Conservation (phyloP, 352 stramenopile species). For the Pythium insidiosum region DNA sequence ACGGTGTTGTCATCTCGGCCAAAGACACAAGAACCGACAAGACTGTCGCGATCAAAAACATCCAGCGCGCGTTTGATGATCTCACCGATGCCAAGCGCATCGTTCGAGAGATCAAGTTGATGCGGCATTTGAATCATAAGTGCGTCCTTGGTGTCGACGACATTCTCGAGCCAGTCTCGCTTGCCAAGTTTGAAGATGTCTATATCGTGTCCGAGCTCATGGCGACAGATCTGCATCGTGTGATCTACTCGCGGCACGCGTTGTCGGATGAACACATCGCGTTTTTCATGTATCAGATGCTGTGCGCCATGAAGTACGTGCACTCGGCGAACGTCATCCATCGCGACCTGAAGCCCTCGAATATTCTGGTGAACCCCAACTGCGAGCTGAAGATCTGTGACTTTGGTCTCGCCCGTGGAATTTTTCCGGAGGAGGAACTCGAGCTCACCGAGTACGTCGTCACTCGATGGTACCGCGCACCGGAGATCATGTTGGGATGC, state of each 20-base stretch:
- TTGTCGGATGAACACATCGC: conserved; percentile 82
- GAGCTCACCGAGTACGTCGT: conserved; percentile 81
- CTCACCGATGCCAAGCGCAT: conserved; percentile 99
- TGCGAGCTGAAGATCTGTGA: conserved; percentile 89
- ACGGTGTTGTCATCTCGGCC: conserved; percentile 86
- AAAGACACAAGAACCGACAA: conserved; percentile 32
- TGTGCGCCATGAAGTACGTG: conserved; percentile 90
- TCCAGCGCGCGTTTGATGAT: conserved; percentile 92
- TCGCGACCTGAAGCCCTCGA: conserved; percentile 96
- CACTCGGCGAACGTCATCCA: conserved; percentile 93
- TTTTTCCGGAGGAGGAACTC: conserved; percentile 68
- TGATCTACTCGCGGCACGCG: conserved; percentile 86
- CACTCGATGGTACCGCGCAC: conserved; percentile 60
- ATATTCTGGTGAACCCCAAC: conserved; percentile 94
- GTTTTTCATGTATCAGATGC: conserved; percentile 90
- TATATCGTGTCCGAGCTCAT: conserved; percentile 90
- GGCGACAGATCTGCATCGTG: conserved; percentile 85
- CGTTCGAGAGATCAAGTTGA: conserved; percentile 94
- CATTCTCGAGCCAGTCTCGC: conserved; percentile 53
- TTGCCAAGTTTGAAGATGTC: conserved; percentile 78
- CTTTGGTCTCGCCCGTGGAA: conserved; percentile 75
- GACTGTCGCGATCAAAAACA: conserved; percentile 91
- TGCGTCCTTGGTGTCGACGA: conserved; percentile 82
- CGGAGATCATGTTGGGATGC: conserved; percentile 76
- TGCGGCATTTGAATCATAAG: conserved; percentile 89